A percentile compares a stretch with the other conserved stretches of the same genome.
These are phyloP conservation scores for Tylopilus vinaceipallidus DNA, from an alignment of 768 basidiomycete species.

Conservation along the genomic window DNA sequence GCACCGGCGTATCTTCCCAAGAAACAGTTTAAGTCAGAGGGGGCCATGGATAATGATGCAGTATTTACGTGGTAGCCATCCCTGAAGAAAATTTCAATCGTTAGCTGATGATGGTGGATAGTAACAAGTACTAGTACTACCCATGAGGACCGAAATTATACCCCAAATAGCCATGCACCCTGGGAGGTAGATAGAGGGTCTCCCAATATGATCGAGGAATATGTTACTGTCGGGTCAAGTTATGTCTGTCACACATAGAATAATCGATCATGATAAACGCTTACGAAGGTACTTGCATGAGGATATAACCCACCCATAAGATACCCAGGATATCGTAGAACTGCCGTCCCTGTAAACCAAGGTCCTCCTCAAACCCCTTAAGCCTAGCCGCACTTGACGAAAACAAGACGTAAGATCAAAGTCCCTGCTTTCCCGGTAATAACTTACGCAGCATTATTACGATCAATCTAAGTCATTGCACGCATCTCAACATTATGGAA, in stretches of 20 bases:
- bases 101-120: not conserved
- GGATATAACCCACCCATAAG: conserved; percentile 68
- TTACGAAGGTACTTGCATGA: conserved; percentile 79
- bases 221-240: conserved; percentile 52
- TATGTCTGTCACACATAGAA: not conserved
- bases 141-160: conserved; percentile 51
- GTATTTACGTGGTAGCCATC: conserved; percentile 38
- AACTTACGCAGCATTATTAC: conserved; percentile 66
- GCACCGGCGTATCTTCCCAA: conserved; percentile 56
- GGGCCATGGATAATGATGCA: not conserved
- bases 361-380: conserved; percentile 67
- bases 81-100: conserved; percentile 29
- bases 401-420: not conserved
- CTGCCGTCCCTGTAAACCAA: conserved; percentile 56
- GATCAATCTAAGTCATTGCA: conserved; percentile 48
- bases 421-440: not conserved
- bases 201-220: conserved; percentile 63
- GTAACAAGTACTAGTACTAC: conserved; percentile 30
- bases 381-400: conserved; percentile 62
- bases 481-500: not conserved
- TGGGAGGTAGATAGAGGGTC: conserved; percentile 68
- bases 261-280: conserved; percentile 23
- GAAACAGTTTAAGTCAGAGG: conserved; percentile 1
- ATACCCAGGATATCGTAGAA: conserved; percentile 69
- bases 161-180: conserved; percentile 74